phyloP scores from a whole-genome alignment of 768 basidiomycete species.

The Nidularia sp. region DNA sequence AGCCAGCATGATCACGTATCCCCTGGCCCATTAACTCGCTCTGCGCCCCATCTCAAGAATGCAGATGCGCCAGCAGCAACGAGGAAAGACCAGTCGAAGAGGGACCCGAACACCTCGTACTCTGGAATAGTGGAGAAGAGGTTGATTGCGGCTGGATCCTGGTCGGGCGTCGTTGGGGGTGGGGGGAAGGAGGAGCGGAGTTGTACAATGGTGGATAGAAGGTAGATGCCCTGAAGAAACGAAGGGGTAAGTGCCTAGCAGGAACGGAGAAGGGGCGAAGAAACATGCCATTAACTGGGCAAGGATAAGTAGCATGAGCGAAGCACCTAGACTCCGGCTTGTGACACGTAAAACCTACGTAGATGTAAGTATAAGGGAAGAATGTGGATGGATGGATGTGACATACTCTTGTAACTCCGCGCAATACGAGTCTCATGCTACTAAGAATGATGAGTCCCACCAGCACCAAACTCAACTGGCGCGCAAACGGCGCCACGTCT shows the following conservation, averaged over 20 bases:
- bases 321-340: constrained; percentile 67
- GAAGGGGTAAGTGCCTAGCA: neutral
- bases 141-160: constrained; percentile 26
- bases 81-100: constrained; percentile 75
- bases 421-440: constrained; percentile 66
- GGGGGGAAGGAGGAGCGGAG: constrained; percentile 79
- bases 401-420: constrained; percentile 56
- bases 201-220: constrained; percentile 80
- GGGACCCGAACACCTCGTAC: constrained; percentile 66
- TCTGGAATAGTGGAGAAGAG: constrained; percentile 71
- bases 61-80: constrained; percentile 47
- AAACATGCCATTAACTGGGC: constrained; percentile 77
- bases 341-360: constrained; percentile 56
- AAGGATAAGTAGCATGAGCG: constrained; percentile 70
- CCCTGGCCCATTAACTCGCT: constrained; percentile 21
- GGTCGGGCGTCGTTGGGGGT: constrained; percentile 23
- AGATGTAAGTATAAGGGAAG: neutral
- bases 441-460: constrained; percentile 76
- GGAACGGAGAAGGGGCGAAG: neutral
- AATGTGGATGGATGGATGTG: constrained; percentile 7
- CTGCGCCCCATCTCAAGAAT: constrained; percentile 51
- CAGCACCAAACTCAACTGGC: constrained; percentile 58
- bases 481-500: constrained; percentile 34
- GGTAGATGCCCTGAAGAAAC: constrained; percentile 66
- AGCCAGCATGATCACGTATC: too few relatives aligned